Base-by-base conservation (phyloP, 176 grass and related monocot species). In the Canna indica region DNA sequence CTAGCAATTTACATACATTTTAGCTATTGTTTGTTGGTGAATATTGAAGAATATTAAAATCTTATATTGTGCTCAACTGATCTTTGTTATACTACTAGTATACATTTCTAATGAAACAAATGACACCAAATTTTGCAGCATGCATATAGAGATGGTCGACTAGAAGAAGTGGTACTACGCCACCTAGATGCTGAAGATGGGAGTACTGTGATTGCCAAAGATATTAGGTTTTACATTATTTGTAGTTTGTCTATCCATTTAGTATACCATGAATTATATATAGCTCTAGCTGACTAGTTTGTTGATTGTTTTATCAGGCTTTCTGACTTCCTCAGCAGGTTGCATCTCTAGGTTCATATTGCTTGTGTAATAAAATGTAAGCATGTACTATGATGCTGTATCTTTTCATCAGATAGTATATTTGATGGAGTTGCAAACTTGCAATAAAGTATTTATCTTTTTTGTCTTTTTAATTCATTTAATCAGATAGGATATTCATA, bases 141-240 rank as follows among this genome's bases (percentile, higher is more conserved):
- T 83, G 89, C 86, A 29, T 93, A 99, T 62, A 87, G 84, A 83
- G 89, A 93, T 73, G 89, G 89, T 20, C 84, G 75, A 28, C 75
- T 99, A 86, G 94, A 99, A 87, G 89, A 99, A 76, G 84, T 90
- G 18, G 58, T 75, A 66, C 50, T 99, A 68, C 78, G 94, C 28
- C 94, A 93, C 87, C 86, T 99, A 81, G 94, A 99, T 88, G 80
- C 84, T 72, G 89, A 93, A 68, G 94, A 99, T 69, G 94, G 89
- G 74, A 93, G 52, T 67, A 87, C 89, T 69, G 75, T 99, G 64
- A 99, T 99, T 71, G 86, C 87, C 47, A 99, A 99, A 79, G 78
- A 87, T 71, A 99, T 93, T 64, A 90, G 94, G 94, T 90, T 69
- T 58, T 69, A 14, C 67, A 69, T 47, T 31, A 0, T 31, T 50